Conservation (phyloP, 352 stramenopile species). For the Globisporangium spiculum region DNA sequence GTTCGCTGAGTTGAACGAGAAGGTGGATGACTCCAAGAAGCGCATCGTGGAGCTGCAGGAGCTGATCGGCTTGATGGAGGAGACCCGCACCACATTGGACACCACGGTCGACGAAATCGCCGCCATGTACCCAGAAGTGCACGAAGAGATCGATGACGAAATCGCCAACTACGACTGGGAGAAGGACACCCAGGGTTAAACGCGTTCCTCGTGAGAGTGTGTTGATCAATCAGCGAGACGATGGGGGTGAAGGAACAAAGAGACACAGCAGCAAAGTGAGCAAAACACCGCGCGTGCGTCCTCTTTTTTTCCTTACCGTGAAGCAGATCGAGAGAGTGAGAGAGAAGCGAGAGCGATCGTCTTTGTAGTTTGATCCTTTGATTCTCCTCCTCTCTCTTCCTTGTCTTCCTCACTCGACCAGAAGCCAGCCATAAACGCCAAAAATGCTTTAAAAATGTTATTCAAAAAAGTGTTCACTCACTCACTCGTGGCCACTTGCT, state of each 20-base stretch:
- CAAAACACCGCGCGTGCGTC: not conserved
- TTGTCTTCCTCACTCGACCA: not conserved
- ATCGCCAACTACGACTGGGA: conserved; percentile 89
- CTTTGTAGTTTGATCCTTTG: conserved; percentile 1
- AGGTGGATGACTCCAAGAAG: conserved; percentile 83
- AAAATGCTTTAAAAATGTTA: conserved; percentile 20
- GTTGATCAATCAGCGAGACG: not conserved
- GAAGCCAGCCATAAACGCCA: conserved; percentile 13
- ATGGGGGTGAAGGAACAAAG: not conserved
- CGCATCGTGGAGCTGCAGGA: conserved; percentile 86
- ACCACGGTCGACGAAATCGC: conserved; percentile 86
- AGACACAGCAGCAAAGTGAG: not conserved
- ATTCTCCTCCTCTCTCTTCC: not conserved
- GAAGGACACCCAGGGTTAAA: conserved; percentile 85
- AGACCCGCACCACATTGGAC: conserved; percentile 78
- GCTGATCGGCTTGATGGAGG: conserved; percentile 77
- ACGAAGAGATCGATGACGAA: conserved; percentile 86
- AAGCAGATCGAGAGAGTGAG: not conserved
- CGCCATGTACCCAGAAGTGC: conserved; percentile 84
- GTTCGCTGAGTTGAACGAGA: conserved; percentile 74
- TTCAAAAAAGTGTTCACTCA: conserved; percentile 1
- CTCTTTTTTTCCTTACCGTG: not conserved
- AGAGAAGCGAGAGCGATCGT: not conserved
- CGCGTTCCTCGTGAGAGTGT: not conserved
- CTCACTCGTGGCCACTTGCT: not conserved